Base-by-base conservation (phyloP, 169 alveolate species). In the Eimeria necatrix region DNA sequence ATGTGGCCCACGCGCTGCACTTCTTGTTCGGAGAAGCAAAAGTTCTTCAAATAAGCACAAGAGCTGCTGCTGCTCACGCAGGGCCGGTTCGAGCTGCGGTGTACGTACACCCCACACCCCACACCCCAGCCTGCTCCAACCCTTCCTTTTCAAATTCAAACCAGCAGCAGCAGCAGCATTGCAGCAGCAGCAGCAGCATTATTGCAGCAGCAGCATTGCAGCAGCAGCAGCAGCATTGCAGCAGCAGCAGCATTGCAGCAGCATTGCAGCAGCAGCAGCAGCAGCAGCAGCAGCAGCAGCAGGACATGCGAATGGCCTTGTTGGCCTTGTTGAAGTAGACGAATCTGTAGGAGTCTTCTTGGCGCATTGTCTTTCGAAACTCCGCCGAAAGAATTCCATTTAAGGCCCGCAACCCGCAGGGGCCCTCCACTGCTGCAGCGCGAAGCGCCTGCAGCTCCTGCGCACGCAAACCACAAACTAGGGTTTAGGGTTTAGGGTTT, bases 71-170 rank as follows among this genome's bases (percentile, higher is more conserved):
- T 48, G 4, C 26, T 22, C 1, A 71, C 70, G n/a, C 73, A 70
- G 18, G 41, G 12, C 26, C 73, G 10, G 85, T 87, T 87, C 6
- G 94, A 87, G 59, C 94, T 87, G 92, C n/a, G n/a, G n/a, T n/a
- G n/a, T n/a, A n/a, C n/a, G n/a, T n/a, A n/a, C n/a, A n/a, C n/a
- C n/a, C n/a, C n/a, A n/a, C n/a, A n/a, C n/a, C n/a, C n/a, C n/a
- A n/a, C 68, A 56, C 68, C n/a, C 16, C 9, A 10, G 16, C 68
- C 9, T 10, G n/a, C 68, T 56, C 9, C 68, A 56, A 56, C n/a
- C 68, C 9, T 56, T n/a, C n/a, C n/a, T n/a, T n/a, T n/a, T n/a
- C n/a, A n/a, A n/a, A n/a, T n/a, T n/a, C n/a, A n/a, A n/a, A 56
- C 68, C 9, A 9, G 9, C 68, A 9, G n/a, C n/a, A n/a, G n/a